Evolutionary conservation across 2,329 filamentous ascomycete species (phyloP), one percentile per base, ranked within the genome.

Genomic region (Sclerotiophoma versabilis): DNA sequence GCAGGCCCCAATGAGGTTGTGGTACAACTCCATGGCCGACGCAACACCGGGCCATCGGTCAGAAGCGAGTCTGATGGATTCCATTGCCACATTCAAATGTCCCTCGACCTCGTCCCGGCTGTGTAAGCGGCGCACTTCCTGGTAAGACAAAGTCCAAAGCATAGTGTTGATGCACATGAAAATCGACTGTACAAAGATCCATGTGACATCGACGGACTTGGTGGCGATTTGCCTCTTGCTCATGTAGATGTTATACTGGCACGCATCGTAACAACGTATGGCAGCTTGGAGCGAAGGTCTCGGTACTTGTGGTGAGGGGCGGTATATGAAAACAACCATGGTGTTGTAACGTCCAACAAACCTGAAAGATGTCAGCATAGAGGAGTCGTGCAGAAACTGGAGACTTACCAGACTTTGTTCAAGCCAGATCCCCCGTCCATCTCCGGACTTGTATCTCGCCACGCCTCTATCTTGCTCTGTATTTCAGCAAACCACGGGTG

Each of bases 131-230:
- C 95, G 88, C 20, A 98, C 87, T 61, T 93, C 89, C 3, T 88
- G 83, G 69, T 96, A 97, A 1, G 93, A 96, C 7, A 96, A 83
- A 1, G 90, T 87, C 95, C 95, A 99, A 0, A 99, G 83, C 43
- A 97, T 84, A 5, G 91, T 93, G 70, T 96, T 97, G 52, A 98
- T 83, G 4, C 91, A 87, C 86, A 96, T 95, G 77, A 96, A 97
- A 33, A 98, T 83, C 17, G 89, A 87, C 54, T 96, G 84, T 1
- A 96, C 86, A 69, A 96, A 96, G 36, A 96, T 88, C 93, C 93
- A 98, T 0, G 93, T 97, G 56, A 97, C 82, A 69, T 97, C 93
- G 10, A 95, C 86, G 19, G 87, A 87, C 12, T 84, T 83, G 14
- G 84, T 87, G 61, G 88, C 84, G 69, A 96, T 89, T 73, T 96